Percentiles rank a stretch among this genome's conserved stretches.
These are phyloP conservation scores for Erodium trifolium DNA, from an alignment of 441 rosid genomes.

Conservation along the genomic window DNA sequence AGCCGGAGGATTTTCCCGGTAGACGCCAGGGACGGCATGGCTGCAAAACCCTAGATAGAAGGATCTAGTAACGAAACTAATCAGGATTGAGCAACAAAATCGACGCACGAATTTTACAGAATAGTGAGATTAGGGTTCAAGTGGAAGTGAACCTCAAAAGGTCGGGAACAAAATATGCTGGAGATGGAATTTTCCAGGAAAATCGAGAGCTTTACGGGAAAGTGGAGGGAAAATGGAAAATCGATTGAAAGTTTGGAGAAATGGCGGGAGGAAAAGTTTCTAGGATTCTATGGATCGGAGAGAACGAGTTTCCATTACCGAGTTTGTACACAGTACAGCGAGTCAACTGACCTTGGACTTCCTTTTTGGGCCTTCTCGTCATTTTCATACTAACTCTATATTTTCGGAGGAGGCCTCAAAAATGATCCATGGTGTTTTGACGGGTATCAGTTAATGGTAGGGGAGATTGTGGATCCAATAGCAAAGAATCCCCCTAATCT, in stretches of 20 bases:
- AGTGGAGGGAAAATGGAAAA: background rate
- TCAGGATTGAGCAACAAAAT: constrained; percentile 13
- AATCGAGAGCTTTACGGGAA: background rate
- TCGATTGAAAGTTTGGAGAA: background rate
- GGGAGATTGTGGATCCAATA: no score
- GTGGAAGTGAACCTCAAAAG: background rate
- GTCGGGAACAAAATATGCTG: background rate
- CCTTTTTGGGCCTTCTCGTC: background rate
- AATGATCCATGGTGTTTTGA: no score
- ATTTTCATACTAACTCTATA: background rate
- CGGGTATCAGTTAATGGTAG: no score
- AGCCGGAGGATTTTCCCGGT: constrained; percentile 72
- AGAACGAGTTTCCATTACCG: background rate
- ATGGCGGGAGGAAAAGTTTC: background rate
- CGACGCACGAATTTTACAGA: background rate
- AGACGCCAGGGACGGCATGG: constrained; percentile 65
- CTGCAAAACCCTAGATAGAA: constrained; percentile 4
- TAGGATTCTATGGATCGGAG: constrained; percentile 3
- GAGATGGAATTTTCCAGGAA: constrained; percentile 1
- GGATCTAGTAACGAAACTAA: background rate
- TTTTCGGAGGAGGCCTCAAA: no score
- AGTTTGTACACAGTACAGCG: background rate
- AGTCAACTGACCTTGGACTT: background rate
- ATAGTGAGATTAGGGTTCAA: background rate
- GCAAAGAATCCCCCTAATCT: no score